Base-by-base conservation (phyloP, 306 rosid species). In the Astragalus glycyphyllos region DNA sequence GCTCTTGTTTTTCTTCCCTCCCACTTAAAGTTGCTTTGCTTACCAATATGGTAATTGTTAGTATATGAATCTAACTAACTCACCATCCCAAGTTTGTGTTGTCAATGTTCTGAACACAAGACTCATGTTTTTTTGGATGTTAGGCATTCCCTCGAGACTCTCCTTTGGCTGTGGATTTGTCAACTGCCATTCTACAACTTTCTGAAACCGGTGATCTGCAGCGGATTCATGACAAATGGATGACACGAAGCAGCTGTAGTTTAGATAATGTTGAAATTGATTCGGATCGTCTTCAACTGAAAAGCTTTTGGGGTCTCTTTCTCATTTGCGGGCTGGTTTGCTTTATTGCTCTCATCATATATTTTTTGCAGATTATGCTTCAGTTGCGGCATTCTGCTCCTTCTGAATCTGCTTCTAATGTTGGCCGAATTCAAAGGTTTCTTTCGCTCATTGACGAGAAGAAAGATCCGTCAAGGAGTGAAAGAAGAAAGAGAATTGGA, bases 131-230 rank as follows among this genome's bases (percentile, higher is more conserved):
- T 56, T 59, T 69, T 42, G 8, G 58, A 44, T 84, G 50, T 4
- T 31, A 93, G 98, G 98, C 96, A 62, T 94, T 94, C 80, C 99
- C 85, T 4, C 80, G 96, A 62, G 99, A 90, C 83, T 94, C 99
- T 23, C 96, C 96, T 7, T 77, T 94, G 73, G 96, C 99, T 3
- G 61, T 84, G 34, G 99, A 94, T 74, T 50, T 94, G 86, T 94
- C 99, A 20, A 94, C 99, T 53, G 90, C 99, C 11, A 87, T 94
- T 77, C 90, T 94, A 40, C 96, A 89, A 71, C 88, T 94, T 31
- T 91, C 99, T 2, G 99, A 94, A 79, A 91, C 85, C 4, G 99
- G 99, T 8, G 97, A 94, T 68, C 95, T 91, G 66, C 99, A 94
- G 74, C 79, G 97, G 77, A 94, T 94, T 77, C 88, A 84, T 57